Evolutionary conservation across 257 asterid species (phyloP), one percentile per base, ranked within the genome.

Genomic region (Hygrophila difformis): DNA sequence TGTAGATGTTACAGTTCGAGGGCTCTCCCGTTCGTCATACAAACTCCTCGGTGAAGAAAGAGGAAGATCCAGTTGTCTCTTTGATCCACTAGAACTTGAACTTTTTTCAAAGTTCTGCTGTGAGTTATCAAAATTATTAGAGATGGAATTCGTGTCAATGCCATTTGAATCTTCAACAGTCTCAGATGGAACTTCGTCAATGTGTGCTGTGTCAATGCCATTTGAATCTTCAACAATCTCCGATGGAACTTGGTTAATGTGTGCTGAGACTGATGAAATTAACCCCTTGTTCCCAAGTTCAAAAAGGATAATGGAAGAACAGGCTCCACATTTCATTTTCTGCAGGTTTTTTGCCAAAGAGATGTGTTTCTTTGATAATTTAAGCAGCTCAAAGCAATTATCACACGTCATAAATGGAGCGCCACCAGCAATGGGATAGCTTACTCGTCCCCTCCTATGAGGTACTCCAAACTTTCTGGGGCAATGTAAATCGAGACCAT

Each of bases 391-490:
- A 43, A 70, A 85, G 82, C 98, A 89, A 56, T 68, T 77, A 52
- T 71, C 69, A 72, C 98, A 89, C n/a, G 88, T 63, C 57, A 85
- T 49, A 18, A 85, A 75, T 3, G 98, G 98, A 45, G 98, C 92
- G 33, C 94, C 98, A 37, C 98, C 96, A 21, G 86, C 82, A 37
- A 89, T 49, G 23, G 98, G 80, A 62, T 58, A 59, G 58, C 56
- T 53, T 43, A 63, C 55, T 12, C 53, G 67, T 36, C 65, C 77
- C 29, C 61, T 55, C 47, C 71, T 70, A 26, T 52, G 75, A 49
- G 71, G 39, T 5, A 63, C 71, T 31, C 56, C 70, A 53, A 69
- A 49, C 63, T 70, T 73, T 47, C 77, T 77, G 3, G 86, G 64
- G 18, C 64, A 78, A 38, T 26, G 31, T 5, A 3, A 66, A 55